A percentile compares a stretch with the other conserved stretches of the same genome.
Conservation (phyloP, 2,329 filamentous ascomycete genomes). For the Pseudocercospora pini-densiflorae region DNA sequence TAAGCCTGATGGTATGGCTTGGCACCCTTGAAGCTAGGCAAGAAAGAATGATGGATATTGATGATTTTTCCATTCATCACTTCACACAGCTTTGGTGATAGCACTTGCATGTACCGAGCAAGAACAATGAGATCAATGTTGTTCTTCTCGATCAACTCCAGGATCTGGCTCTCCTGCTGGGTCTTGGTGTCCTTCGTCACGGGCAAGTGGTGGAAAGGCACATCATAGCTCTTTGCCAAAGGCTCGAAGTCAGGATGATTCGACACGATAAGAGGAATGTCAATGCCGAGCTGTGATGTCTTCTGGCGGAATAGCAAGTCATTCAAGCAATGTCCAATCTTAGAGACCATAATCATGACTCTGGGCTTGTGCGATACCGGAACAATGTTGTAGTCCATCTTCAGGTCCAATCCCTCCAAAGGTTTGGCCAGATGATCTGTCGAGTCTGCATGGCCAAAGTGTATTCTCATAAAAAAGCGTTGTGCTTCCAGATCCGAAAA, state of each 20-base stretch:
- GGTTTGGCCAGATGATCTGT: slow-evolving; percentile 57
- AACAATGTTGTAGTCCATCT: slow-evolving; percentile 71
- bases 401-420: slow-evolving; percentile 66
- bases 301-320: slow-evolving; percentile 80
- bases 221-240: slow-evolving; percentile 73
- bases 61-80: slow-evolving; percentile 86
- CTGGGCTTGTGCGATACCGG: slow-evolving; percentile 71
- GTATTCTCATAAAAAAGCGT: slow-evolving; percentile 87
- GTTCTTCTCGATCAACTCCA: slow-evolving; percentile 71
- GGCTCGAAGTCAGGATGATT: slow-evolving; percentile 77
- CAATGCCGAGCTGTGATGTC: slow-evolving; percentile 73
- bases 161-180: slow-evolving; percentile 71
- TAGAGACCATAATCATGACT: slow-evolving; percentile 87
- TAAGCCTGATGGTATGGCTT: slow-evolving; percentile 89
- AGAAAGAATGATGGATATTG: slow-evolving; percentile 89
- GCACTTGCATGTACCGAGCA: slow-evolving; percentile 86
- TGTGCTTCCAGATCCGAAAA: slow-evolving; percentile 76
- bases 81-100: slow-evolving; percentile 73
- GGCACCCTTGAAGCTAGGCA: slow-evolving; percentile 86
- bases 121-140: slow-evolving; percentile 78
- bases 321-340: slow-evolving; percentile 85
- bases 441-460: slow-evolving; percentile 67
- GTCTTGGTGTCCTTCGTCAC: slow-evolving; percentile 78
- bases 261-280: slow-evolving; percentile 77
- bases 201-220: slow-evolving; percentile 80